Evolutionary conservation across 257 asterid genomes (phyloP).

Genomic region (Lantana camara): DNA sequence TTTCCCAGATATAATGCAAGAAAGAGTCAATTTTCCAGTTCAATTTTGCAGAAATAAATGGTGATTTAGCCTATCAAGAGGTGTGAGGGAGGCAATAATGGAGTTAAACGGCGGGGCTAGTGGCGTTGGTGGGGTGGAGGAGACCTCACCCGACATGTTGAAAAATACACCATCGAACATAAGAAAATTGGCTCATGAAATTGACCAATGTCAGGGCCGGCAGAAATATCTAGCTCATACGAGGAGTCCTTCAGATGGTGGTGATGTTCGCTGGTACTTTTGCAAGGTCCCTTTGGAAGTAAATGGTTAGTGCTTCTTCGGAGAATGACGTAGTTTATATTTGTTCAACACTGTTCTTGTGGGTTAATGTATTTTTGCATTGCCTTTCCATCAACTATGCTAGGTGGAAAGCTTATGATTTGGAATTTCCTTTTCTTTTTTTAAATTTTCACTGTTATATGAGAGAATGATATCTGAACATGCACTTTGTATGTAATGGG

Average conservation of each 20-base stretch:
- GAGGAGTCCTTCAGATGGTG: constrained; percentile 89
- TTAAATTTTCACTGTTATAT: too few relatives aligned
- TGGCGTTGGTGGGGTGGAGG: constrained; percentile 31
- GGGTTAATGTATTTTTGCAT: neutral
- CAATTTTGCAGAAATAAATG: neutral
- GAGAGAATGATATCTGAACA: neutral
- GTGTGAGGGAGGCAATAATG: constrained; percentile 27
- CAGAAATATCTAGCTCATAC: constrained; percentile 92
- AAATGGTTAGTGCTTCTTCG: constrained; percentile 55
- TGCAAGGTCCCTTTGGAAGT: constrained; percentile 74
- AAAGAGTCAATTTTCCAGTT: neutral
- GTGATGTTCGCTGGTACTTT: constrained; percentile 95
- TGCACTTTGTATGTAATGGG: neutral
- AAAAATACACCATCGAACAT: constrained; percentile 90
- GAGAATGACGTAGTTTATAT: neutral
- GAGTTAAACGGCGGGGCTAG: constrained; percentile 25
- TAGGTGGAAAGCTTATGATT: neutral
- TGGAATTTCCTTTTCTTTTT: too few relatives aligned
- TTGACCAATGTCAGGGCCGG: constrained; percentile 83
- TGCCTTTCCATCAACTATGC: neutral
- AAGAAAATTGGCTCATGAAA: constrained; percentile 76
- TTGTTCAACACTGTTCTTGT: neutral
- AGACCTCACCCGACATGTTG: constrained; percentile 42
- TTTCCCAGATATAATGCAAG: neutral
- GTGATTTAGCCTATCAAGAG: constrained; percentile 12